Percentiles rank a stretch among this genome's conserved stretches.
These are phyloP conservation scores for Lodderomyces margitis DNA, from an alignment of 1,139 yeast genomes.

Conservation along the genomic window DNA sequence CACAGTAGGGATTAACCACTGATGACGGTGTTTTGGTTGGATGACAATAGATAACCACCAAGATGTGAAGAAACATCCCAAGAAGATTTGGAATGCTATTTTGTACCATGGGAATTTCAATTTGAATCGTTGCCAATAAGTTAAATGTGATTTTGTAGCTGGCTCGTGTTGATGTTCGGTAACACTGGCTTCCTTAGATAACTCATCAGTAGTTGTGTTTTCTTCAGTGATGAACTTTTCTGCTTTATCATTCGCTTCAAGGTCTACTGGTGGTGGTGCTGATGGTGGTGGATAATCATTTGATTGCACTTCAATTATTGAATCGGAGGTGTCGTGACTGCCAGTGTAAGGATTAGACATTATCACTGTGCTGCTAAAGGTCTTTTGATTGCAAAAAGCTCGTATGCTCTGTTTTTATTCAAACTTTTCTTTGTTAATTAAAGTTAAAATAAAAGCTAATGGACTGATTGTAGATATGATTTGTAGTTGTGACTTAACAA, in stretches of 20 bases:
- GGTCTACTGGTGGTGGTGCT: not conserved
- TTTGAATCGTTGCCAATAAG: constrained; percentile 18
- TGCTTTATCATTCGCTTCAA: not conserved
- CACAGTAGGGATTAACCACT: constrained; percentile 65
- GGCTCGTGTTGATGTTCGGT: constrained; percentile 6
- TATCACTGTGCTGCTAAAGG: not conserved
- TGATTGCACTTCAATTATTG: not conserved
- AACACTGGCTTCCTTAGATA: constrained; percentile 6
- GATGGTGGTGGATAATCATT: not conserved
- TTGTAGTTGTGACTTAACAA: constrained; percentile 15
- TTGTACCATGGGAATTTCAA: constrained; percentile 23
- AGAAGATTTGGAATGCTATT: constrained; percentile 28
- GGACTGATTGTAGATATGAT: constrained; percentile 17
- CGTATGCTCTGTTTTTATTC: too few relatives aligned
- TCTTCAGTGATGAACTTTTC: not conserved
- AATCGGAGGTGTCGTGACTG: not conserved
- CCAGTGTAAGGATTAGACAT: not conserved
- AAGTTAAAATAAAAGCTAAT: constrained; percentile 12
- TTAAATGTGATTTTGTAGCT: constrained; percentile 3
- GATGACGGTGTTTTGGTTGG: constrained; percentile 50
- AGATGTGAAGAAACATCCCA: constrained; percentile 54
- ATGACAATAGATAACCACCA: constrained; percentile 66
- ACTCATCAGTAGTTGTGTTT: not conserved
- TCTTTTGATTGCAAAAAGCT: not conserved
- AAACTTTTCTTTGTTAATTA: too few relatives aligned